A percentile compares a stretch with the other conserved stretches of the same genome.
phyloP scores from a whole-genome alignment of 306 rosid genomes.

The Trichosanthes truncata region DNA sequence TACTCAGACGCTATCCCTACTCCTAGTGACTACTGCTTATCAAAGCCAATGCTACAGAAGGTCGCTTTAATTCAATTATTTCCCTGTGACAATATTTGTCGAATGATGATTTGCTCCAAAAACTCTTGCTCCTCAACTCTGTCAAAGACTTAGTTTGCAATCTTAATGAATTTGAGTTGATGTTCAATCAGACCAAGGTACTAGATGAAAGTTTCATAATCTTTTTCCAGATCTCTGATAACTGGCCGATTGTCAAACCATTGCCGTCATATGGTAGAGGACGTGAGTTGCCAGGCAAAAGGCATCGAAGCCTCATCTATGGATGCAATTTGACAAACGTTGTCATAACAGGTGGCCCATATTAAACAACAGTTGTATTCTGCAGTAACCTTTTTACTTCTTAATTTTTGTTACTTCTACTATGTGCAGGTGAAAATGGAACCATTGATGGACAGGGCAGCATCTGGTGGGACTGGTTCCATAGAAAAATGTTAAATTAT shows the following conservation, averaged over 20 bases:
- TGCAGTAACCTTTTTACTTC: not conserved
- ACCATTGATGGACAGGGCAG: conserved; percentile 67
- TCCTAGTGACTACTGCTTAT: not conserved
- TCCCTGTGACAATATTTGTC: not conserved
- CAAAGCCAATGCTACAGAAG: not conserved
- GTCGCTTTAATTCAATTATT: not conserved
- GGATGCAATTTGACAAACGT: conserved; percentile 71
- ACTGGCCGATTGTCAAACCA: conserved; percentile 77
- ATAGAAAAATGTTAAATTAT: conserved; percentile 32
- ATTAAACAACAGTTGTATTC: not conserved
- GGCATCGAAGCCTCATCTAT: conserved; percentile 62
- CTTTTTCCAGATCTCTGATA: conserved; percentile 12
- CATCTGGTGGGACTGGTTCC: conserved; percentile 53
- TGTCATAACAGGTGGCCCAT: conserved; percentile 51
- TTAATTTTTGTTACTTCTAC: not conserved
- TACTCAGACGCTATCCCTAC: not conserved
- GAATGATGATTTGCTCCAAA: not conserved
- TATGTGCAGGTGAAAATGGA: conserved; percentile 50
- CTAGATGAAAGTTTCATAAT: not conserved
- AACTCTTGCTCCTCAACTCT: too few relatives aligned
- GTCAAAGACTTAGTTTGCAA: too few relatives aligned
- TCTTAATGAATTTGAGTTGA: too few relatives aligned
- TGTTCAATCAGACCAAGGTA: not conserved
- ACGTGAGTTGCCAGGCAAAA: conserved; percentile 74
- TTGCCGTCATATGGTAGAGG: conserved; percentile 90